Percentiles rank a stretch among this genome's conserved stretches.
Evolutionary conservation across 148 eudicot species (phyloP).

Genomic region (Camellia lanceoleosa): DNA sequence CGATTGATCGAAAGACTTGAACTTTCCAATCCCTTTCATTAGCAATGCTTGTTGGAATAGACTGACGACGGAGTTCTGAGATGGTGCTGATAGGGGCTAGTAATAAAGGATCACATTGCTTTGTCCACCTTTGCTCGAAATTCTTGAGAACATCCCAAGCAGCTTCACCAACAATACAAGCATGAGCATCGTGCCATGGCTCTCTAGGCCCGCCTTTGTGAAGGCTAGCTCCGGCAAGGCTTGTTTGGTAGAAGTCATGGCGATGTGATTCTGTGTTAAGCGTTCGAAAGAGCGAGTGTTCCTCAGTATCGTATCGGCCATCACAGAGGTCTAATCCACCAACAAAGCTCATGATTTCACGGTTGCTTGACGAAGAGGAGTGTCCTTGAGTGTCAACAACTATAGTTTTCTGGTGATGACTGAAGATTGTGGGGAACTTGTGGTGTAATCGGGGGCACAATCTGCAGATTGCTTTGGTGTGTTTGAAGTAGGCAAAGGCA

Average conservation of each 20-base stretch:
- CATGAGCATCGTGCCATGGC: constrained; percentile 93
- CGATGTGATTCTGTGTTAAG: constrained; percentile 56
- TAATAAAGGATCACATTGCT: constrained; percentile 67
- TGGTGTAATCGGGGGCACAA: constrained; percentile 63
- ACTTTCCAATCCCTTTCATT: constrained; percentile 56
- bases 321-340: constrained; percentile 89
- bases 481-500: constrained; percentile 58
- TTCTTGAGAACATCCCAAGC: constrained; percentile 65
- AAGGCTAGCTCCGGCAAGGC: constrained; percentile 64
- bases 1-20: constrained; percentile 82
- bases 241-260: constrained; percentile 69
- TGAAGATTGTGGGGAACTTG: constrained; percentile 61
- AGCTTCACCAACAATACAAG: constrained; percentile 70
- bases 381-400: constrained; percentile 45
- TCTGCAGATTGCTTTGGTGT: constrained; percentile 67
- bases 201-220: constrained; percentile 77
- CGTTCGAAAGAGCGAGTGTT: constrained; percentile 61
- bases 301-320: constrained; percentile 81
- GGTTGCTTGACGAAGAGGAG: constrained; percentile 38
- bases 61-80: constrained; percentile 26
- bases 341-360: constrained; percentile 75
- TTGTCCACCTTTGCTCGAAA: constrained; percentile 87
- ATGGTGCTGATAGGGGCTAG: constrained; percentile 48
- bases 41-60: constrained; percentile 23
- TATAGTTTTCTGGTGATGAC: constrained; percentile 82